phyloP scores from a whole-genome alignment of 2,329 filamentous ascomycete species.

The Gliomastix tumulicola region DNA sequence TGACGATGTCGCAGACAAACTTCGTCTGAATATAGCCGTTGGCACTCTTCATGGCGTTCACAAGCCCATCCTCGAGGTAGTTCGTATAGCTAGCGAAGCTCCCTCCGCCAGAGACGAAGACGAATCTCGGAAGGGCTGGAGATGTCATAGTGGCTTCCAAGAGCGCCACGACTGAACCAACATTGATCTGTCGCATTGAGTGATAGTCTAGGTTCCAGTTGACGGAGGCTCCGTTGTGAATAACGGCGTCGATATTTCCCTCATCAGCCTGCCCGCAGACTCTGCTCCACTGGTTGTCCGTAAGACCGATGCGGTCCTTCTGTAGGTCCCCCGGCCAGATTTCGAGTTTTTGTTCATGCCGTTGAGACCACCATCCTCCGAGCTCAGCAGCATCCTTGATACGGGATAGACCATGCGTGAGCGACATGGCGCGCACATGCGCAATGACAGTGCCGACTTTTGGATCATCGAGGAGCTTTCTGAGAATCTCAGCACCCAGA shows the following conservation, averaged over 20 bases:
- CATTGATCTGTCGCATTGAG: conserved; percentile 65
- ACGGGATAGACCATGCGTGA: conserved; percentile 52
- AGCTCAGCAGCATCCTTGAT: conserved; percentile 30
- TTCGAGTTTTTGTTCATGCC: conserved; percentile 1
- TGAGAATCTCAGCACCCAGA: conserved; percentile 70
- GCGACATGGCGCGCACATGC: conserved; percentile 62
- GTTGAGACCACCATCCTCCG: conserved; percentile 7
- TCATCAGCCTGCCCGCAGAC: conserved; percentile 31
- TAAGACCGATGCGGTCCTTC: conserved; percentile 2
- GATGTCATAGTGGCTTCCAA: conserved; percentile 3
- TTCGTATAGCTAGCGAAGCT: background rate
- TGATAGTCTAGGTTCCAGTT: conserved; percentile 79
- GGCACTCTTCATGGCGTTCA: conserved; percentile 2
- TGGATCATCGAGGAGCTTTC: conserved; percentile 55
- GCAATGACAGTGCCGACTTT: conserved; percentile 49
- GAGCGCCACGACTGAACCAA: conserved; percentile 26
- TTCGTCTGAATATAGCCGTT: conserved; percentile 13
- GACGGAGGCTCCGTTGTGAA: conserved; percentile 76
- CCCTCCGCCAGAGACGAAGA: conserved; percentile 14
- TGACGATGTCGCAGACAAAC: conserved; percentile 12
- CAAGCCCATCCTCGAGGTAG: background rate
- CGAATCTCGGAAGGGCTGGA: conserved; percentile 8
- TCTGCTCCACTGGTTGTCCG: conserved; percentile 51
- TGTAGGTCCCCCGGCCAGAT: conserved; percentile 9
- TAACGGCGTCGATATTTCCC: conserved; percentile 60